Percentiles rank a stretch among this genome's conserved stretches.
These are phyloP conservation scores for Brachypodium distachyon DNA, from an alignment of 202 grass and related monocot genomes.

Conservation along the genomic window DNA sequence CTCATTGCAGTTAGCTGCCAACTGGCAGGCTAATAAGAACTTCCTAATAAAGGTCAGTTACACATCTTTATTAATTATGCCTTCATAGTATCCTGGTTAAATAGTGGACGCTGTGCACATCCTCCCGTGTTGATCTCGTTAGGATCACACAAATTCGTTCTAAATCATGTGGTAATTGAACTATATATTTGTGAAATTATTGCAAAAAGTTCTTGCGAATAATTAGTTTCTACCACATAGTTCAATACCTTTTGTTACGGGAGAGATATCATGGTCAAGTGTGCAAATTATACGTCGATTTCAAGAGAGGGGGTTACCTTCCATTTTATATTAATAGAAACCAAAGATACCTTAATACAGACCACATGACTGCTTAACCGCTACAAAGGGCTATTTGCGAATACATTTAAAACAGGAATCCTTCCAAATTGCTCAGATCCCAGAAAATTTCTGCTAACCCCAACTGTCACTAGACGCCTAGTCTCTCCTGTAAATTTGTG, in stretches of 20 bases:
- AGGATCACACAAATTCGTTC: no score
- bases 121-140: background rate
- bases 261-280: background rate
- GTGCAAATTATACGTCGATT: background rate
- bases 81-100: background rate
- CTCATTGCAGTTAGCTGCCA: constrained; percentile 73
- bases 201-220: background rate
- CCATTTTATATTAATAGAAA: no score
- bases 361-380: no score
- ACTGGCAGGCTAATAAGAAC: constrained; percentile 97
- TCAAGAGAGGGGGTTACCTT: no score
- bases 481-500: no score
- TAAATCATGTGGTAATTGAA: background rate
- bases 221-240: background rate
- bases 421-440: no score
- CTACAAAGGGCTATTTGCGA: no score
- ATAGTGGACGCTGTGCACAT: background rate
- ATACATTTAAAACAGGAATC: no score
- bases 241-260: background rate
- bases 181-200: background rate
- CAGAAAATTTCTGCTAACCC: no score
- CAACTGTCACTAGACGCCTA: no score
- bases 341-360: no score
- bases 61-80: constrained; percentile 2
- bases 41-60: constrained; percentile 74